These are phyloP conservation scores for Gastrolobium villosum DNA, from an alignment of 306 rosid genomes.

Conservation along the genomic window DNA sequence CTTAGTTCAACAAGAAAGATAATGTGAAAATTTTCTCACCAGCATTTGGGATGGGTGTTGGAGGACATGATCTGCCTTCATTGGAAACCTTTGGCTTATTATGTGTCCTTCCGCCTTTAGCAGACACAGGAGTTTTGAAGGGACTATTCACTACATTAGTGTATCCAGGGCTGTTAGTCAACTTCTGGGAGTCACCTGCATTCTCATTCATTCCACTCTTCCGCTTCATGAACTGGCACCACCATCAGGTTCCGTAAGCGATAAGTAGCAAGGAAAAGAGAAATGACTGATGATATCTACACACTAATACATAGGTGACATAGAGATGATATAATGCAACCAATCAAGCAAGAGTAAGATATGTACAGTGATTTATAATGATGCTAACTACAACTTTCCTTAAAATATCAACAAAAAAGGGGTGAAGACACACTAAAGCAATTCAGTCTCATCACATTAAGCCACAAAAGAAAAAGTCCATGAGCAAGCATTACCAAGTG, in stretches of 20 bases:
- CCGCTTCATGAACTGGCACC: conserved; percentile 74
- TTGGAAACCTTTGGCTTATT: conserved; percentile 75
- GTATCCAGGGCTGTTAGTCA: conserved; percentile 68
- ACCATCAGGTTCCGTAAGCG: conserved; percentile 42
- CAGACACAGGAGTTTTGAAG: conserved; percentile 80
- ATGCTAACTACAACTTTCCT: neutral
- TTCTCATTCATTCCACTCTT: conserved; percentile 60
- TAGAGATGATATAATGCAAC: conserved; percentile 25
- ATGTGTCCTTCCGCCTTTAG: conserved; percentile 80
- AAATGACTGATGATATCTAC: conserved; percentile 13
- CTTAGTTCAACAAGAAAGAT: conserved; percentile 36
- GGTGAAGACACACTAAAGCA: neutral
- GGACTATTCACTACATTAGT: conserved; percentile 59
- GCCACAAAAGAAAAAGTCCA: conserved; percentile 3
- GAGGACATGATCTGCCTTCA: conserved; percentile 77
- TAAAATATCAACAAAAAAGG: conserved; percentile 7
- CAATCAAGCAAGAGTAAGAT: conserved; percentile 37
- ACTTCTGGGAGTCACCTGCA: conserved; percentile 63
- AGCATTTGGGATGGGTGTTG: conserved; percentile 79
- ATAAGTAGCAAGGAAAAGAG: conserved; percentile 20
- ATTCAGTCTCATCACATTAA: conserved; percentile 20
- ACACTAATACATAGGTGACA: neutral
- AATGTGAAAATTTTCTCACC: conserved; percentile 58
- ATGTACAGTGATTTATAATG: conserved; percentile 1
- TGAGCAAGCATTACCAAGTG: conserved; percentile 24